These are phyloP conservation scores for Lepiota brunneoincarnata DNA, from an alignment of 768 basidiomycete species.

Conservation along the genomic window DNA sequence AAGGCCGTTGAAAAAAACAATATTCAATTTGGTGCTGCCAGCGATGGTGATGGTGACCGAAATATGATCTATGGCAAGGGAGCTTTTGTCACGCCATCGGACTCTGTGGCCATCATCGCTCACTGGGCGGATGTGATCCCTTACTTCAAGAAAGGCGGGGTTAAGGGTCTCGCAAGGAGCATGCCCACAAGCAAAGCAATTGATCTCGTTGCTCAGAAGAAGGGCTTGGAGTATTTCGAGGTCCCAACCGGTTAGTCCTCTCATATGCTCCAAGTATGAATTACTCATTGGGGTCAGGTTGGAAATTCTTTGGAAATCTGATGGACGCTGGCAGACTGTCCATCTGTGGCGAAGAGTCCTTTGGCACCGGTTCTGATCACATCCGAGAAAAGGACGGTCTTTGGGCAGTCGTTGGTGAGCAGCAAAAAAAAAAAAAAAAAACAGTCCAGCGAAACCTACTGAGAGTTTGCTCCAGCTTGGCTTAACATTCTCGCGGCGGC, in stretches of 20 bases:
- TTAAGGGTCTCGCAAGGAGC: conserved; percentile 93
- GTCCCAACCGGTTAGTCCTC: conserved; percentile 81
- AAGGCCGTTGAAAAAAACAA: conserved; percentile 82
- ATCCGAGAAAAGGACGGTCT: conserved; percentile 99
- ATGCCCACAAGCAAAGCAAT: conserved; percentile 99
- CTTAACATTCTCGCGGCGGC: conserved; percentile 94
- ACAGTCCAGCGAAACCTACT: neutral
- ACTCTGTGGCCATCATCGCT: conserved; percentile 98
- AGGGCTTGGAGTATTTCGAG: conserved; percentile 90
- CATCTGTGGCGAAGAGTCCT: conserved; percentile 98
- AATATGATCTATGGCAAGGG: conserved; percentile 99
- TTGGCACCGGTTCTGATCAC: conserved; percentile 99
- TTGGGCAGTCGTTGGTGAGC: conserved; percentile 93
- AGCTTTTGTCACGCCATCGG: conserved; percentile 97
- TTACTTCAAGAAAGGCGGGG: conserved; percentile 87
- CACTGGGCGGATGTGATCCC: conserved; percentile 93
- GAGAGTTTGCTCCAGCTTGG: conserved; percentile 64
- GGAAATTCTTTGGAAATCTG: conserved; percentile 99
- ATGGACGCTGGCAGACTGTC: conserved; percentile 99
- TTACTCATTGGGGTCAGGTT: conserved; percentile 53
- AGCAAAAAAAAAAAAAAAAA: neutral
- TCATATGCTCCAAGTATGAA: neutral
- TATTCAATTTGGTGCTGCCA: conserved; percentile 93
- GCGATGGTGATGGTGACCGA: conserved; percentile 95
- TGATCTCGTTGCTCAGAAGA: conserved; percentile 92